Evolutionary conservation across 1,284 basidiomycete species (phyloP), one percentile per base, ranked within the genome.

Genomic region (Phlebopus sp.): DNA sequence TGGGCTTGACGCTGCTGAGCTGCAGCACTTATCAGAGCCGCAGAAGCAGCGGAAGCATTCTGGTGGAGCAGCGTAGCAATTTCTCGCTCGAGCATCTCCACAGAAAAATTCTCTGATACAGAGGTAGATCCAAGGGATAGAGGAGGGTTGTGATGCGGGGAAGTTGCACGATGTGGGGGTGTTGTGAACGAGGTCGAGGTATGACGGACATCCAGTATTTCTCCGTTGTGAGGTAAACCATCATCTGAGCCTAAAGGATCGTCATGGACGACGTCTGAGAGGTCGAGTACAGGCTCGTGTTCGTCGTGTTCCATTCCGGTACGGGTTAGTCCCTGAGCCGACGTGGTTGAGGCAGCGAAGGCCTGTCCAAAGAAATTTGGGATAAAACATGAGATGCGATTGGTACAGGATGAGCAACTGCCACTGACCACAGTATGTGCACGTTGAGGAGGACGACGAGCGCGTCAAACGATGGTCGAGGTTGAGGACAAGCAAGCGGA

Each of bases 221-320:
- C 63, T 15, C 62, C 51, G 47, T 77, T 70, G 55, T 78, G 54
- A 13, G 69, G 40, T 37, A 59, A 41, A 37, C 59, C 64, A 15
- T 69, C 65, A 17, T 69, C 66, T 25, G 67, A 60, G 45, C 55
- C 58, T 0, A 84, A 76, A 32, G 81, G 76, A 49, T 85, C 82
- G 59, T 86, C 84, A 63, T 86, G 83, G 36, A 89, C 84, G 62
- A 89, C 86, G 67, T 89, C 86, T 39, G 86, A 88, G 56, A 89
- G 77, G 60, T 81, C 76, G 52, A 89, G 76, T 53, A 79, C 76
- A 51, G 77, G 76, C 56, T 77, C 78, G 58, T 80, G 78, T 58
- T 78, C 79, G 60, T 80, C 79, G 59, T 75, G 71, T 59, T 84
- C 77, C 81, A 84, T 84, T 57, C 54, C 53, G 47, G 42, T 45